Conservation (phyloP, 768 basidiomycete species). For the Pisolithus albus region DNA sequence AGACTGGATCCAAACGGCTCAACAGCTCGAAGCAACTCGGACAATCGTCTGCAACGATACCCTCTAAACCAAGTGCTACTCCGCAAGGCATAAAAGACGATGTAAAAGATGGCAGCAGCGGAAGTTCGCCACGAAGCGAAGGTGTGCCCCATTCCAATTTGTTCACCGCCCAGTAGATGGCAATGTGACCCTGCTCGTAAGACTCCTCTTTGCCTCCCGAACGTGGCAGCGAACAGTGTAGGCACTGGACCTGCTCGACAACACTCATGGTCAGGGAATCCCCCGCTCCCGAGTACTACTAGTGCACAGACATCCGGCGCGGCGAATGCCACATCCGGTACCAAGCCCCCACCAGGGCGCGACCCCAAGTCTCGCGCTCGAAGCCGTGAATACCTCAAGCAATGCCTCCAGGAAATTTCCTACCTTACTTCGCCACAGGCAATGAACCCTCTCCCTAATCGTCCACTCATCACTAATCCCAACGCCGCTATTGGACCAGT, state of each 20-base stretch:
- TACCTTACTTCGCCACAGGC: slow-evolving; percentile 97
- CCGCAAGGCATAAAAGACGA: slow-evolving; percentile 70
- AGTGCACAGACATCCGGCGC: slow-evolving; percentile 15
- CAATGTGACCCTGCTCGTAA: slow-evolving; percentile 18
- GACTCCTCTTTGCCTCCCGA: slow-evolving; percentile 72
- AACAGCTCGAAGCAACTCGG: slow-evolving; percentile 74
- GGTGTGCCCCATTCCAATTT: slow-evolving; percentile 37
- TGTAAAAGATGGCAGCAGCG: slow-evolving; percentile 68
- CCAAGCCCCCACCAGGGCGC: slow-evolving; percentile 71
- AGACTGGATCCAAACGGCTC: slow-evolving; percentile 18
- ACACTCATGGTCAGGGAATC: slow-evolving; percentile 50
- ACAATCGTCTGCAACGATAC: slow-evolving; percentile 51
- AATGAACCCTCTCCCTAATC: slow-evolving; percentile 91
- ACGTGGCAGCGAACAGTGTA: slow-evolving; percentile 57
- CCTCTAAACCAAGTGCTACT: slow-evolving; percentile 57
- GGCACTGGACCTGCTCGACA: slow-evolving; percentile 43
- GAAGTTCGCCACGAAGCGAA: slow-evolving; percentile 82
- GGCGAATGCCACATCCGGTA: slow-evolving; percentile 41
- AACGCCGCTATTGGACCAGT: slow-evolving; percentile 18
- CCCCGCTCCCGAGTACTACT: slow-evolving; percentile 17
- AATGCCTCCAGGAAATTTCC: slow-evolving; percentile 97
- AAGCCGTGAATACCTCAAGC: slow-evolving; percentile 95
- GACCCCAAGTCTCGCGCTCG: slow-evolving; percentile 95
- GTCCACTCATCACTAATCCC: slow-evolving; percentile 60
- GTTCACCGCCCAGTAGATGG: slow-evolving; percentile 7